Base-by-base conservation (phyloP, 2,329 filamentous ascomycete species). In the Xylariaceae sp. region DNA sequence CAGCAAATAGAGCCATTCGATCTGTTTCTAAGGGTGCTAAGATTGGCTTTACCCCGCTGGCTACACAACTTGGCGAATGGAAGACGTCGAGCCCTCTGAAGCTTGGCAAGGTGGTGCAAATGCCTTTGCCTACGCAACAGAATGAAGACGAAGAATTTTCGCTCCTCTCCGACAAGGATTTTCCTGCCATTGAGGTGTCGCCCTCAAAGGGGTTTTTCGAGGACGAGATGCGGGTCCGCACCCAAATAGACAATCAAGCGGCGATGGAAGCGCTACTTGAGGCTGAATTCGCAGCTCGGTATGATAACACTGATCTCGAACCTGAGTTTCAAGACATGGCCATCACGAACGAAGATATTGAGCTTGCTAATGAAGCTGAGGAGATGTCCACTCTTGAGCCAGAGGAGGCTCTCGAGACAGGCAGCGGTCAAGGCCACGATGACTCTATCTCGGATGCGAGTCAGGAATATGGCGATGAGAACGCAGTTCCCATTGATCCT, bases 401-500 rank as follows among this genome's bases (percentile, higher is more conserved):
- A 4, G 62, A 65, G 18, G 56, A 65, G 16, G 45, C 65, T 2
- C 63, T 71, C 1, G 62, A 68, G 9, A 49, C 60, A 35, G 49
- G 48, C n/a, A 56, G 60, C 33, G 43, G 49, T 45, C 39, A 57
- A 39, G 55, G 51, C n/a, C 62, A 69, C 37, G 72, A 78, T 13
- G 71, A 76, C 32, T 64, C 69, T 0, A 58, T 73, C 3, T 84
- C 81, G 0, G 78, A 83, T 45, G 74, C 75, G 1, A 83, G 79
- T 52, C 76, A 85, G 48, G 77, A 82, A 48, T 84, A 84, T 53
- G 80, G 74, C 2, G 80, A 86, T 51, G 82, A 86, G 57, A 85
- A 85, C 56, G 68, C 72, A 22, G 62, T 78, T 9, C 79, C 74
- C 3, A 68, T 78, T 16, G 75, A 81, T 43, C 73, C 73, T 15